Conservation (phyloP, 345 rosid species). For the Pistacia integerrima region DNA sequence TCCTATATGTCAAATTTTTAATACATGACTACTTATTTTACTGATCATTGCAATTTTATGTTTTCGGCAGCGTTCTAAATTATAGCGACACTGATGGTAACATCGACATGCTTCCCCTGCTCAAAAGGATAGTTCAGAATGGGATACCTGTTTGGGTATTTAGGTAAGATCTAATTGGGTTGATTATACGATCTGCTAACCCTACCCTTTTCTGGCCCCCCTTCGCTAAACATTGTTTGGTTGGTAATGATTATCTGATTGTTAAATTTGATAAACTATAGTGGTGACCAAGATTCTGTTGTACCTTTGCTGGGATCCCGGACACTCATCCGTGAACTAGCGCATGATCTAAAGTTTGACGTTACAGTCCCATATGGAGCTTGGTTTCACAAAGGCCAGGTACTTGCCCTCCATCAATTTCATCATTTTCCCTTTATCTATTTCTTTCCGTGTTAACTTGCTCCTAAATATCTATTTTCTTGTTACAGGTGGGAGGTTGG, state of each 20-base stretch:
- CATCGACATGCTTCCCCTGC: slow-evolving; percentile 72
- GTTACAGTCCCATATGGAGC: slow-evolving; percentile 71
- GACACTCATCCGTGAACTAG: slow-evolving; percentile 74
- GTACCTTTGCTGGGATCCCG: slow-evolving; percentile 82
- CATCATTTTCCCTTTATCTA: not conserved
- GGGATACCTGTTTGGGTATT: slow-evolving; percentile 78
- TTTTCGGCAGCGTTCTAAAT: slow-evolving; percentile 47
- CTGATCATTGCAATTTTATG: slow-evolving; percentile 17
- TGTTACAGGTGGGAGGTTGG: slow-evolving; percentile 81
- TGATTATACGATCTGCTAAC: not conserved
- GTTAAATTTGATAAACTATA: slow-evolving; percentile 26
- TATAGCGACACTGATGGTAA: slow-evolving; percentile 59
- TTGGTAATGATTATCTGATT: not conserved
- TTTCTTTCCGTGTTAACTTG: not conserved
- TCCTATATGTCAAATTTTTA: not conserved
- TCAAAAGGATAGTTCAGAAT: slow-evolving; percentile 63
- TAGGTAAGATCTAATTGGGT: slow-evolving; percentile 44
- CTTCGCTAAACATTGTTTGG: not conserved
- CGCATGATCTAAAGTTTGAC: slow-evolving; percentile 59
- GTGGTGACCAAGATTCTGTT: slow-evolving; percentile 92
- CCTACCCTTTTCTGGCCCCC: not conserved
- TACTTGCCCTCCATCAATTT: slow-evolving; percentile 16
- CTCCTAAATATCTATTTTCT: not conserved
- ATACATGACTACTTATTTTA: not conserved
- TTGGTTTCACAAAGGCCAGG: slow-evolving; percentile 98